phyloP scores from a whole-genome alignment of 352 stramenopile genomes.

The Globisporangium solare region DNA sequence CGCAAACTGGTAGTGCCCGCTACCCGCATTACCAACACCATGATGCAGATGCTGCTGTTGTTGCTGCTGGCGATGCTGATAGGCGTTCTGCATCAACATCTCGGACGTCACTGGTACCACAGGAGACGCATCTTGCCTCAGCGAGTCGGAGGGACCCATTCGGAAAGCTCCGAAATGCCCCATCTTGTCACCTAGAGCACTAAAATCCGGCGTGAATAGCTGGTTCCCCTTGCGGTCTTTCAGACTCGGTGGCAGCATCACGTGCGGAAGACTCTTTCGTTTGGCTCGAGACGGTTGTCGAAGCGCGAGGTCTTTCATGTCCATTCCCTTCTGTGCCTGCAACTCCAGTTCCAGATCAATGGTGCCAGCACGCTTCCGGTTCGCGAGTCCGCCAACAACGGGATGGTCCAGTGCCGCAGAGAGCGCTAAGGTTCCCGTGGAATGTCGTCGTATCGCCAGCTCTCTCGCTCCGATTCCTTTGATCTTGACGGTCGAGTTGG shows the following conservation, averaged over 20 bases:
- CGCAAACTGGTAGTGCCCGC: slow-evolving; percentile 6
- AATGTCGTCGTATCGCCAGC: slow-evolving; percentile 30
- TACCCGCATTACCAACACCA: not conserved
- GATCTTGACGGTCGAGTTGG: slow-evolving; percentile 7
- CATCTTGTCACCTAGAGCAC: slow-evolving; percentile 10
- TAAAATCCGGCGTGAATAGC: slow-evolving; percentile 17
- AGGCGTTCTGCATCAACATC: slow-evolving; percentile 21
- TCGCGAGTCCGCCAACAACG: slow-evolving; percentile 2
- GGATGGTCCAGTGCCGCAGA: slow-evolving; percentile 20
- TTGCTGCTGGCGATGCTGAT: slow-evolving; percentile 19
- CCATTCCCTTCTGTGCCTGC: slow-evolving; percentile 8
- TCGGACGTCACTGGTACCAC: slow-evolving; percentile 28
- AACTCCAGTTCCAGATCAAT: slow-evolving; percentile 15
- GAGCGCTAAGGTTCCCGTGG: slow-evolving; percentile 38
- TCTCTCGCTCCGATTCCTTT: slow-evolving; percentile 8
- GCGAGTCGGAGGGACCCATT: not conserved
- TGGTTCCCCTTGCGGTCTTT: slow-evolving; percentile 31
- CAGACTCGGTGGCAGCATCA: slow-evolving; percentile 18
- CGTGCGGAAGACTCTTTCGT: slow-evolving; percentile 38
- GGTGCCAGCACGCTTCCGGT: slow-evolving; percentile 14
- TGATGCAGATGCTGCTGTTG: slow-evolving; percentile 13
- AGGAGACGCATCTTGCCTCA: slow-evolving; percentile 26
- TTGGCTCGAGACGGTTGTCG: slow-evolving; percentile 28
- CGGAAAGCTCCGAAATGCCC: slow-evolving; percentile 21
- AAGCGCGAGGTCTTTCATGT: slow-evolving; percentile 20